phyloP scores from a whole-genome alignment of 164 flowering plant species.

The Chloranthus sessilifolius region DNA sequence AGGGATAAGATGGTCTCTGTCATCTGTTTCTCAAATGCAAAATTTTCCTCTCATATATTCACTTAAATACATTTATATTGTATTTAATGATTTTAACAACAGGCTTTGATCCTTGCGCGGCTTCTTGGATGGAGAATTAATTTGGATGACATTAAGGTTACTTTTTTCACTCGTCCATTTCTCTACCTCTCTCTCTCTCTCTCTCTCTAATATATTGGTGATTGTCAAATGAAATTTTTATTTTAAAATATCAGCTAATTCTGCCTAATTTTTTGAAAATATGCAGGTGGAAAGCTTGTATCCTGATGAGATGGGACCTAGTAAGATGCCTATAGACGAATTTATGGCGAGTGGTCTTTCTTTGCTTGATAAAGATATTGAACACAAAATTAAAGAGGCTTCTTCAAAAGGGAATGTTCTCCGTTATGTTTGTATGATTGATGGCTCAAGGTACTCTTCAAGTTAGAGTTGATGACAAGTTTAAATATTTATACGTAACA shows the following conservation, averaged over 20 bases:
- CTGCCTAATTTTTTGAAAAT: constrained; percentile 7
- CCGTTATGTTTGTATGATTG: constrained; percentile 84
- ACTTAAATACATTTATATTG: no score
- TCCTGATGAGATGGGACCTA: constrained; percentile 71
- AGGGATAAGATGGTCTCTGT: no score
- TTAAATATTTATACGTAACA: no score
- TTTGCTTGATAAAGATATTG: constrained; percentile 52
- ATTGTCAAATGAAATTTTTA: neutral
- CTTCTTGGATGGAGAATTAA: constrained; percentile 67
- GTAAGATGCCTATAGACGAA: constrained; percentile 51
- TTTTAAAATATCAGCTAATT: no score
- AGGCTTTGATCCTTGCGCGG: constrained; percentile 89
- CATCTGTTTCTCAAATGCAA: no score
- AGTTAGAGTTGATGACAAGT: neutral
- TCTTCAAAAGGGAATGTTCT: constrained; percentile 71
- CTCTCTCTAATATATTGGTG: neutral
- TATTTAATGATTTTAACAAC: constrained; percentile 13
- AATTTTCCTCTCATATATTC: no score
- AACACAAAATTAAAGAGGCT: constrained; percentile 55
- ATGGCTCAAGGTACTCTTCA: constrained; percentile 55
- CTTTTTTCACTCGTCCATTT: no score
- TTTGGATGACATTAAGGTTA: constrained; percentile 60
- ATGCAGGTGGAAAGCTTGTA: constrained; percentile 84
- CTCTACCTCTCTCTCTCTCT: no score
- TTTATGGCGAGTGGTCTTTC: constrained; percentile 55